A percentile compares a stretch with the other conserved stretches of the same genome.
Evolutionary conservation across 768 basidiomycete species (phyloP).

Genomic region (Collybia sp.): DNA sequence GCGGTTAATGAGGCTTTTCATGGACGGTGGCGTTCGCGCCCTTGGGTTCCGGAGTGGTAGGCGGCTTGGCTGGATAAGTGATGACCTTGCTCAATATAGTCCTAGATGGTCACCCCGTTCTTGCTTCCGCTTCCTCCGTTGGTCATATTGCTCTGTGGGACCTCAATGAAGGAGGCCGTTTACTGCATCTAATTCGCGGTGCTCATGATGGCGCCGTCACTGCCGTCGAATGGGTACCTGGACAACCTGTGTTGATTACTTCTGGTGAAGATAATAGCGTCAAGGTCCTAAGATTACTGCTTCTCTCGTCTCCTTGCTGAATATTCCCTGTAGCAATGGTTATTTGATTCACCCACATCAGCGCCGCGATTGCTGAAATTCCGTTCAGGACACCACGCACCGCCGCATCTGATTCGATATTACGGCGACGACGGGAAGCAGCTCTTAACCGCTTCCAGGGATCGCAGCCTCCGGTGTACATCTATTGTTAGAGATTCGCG

Average conservation of each 20-base stretch:
- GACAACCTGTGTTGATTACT: conserved; percentile 86
- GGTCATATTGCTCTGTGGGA: conserved; percentile 96
- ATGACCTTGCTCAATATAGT: conserved; percentile 5
- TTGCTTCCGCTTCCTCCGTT: conserved; percentile 81
- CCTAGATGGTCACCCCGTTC: conserved; percentile 80
- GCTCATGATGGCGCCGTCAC: conserved; percentile 87
- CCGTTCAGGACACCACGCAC: conserved; percentile 87
- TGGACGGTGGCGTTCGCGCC: conserved; percentile 77
- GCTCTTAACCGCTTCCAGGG: conserved; percentile 81
- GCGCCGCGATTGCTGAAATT: conserved; percentile 87
- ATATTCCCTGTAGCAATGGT: conserved; percentile 75
- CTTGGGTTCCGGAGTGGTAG: conserved; percentile 85
- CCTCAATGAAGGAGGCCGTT: conserved; percentile 72
- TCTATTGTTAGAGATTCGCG: conserved; percentile 94
- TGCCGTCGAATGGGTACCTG: conserved; percentile 86
- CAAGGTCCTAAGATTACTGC: conserved; percentile 51
- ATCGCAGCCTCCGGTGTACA: conserved; percentile 85
- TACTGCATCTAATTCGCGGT: conserved; percentile 81
- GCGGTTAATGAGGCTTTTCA: conserved; percentile 80
- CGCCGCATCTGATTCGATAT: conserved; percentile 89
- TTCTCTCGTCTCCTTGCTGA: neutral
- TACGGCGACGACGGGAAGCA: conserved; percentile 98
- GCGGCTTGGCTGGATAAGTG: neutral
- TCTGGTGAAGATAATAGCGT: conserved; percentile 94
- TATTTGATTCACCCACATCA: conserved; percentile 88